Percentiles rank a stretch among this genome's conserved stretches.
phyloP scores from a whole-genome alignment of 441 rosid genomes.

The Hura crepitans region DNA sequence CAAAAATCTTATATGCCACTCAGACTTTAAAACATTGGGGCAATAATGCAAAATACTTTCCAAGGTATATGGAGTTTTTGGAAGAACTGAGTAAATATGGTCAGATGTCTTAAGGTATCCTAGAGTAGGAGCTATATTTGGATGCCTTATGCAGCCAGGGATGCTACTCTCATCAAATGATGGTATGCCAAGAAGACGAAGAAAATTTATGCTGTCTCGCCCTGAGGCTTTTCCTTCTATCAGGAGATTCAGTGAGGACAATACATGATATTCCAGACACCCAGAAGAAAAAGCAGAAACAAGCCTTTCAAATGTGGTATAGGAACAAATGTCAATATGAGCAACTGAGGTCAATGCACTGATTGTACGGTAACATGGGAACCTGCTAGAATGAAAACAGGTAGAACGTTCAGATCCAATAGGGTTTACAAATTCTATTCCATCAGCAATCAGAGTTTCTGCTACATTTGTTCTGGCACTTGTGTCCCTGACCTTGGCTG shows the following conservation, averaged over 20 bases:
- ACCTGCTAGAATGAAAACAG: slow-evolving; percentile 40
- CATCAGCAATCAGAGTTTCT: slow-evolving; percentile 20
- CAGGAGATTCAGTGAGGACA: slow-evolving; percentile 54
- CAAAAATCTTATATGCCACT: slow-evolving; percentile 68
- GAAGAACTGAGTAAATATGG: slow-evolving; percentile 55
- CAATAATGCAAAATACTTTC: slow-evolving; percentile 72
- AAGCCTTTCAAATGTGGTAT: slow-evolving; percentile 43
- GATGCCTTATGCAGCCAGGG: slow-evolving; percentile 74
- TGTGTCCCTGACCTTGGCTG: slow-evolving; percentile 15
- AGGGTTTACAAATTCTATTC: slow-evolving; percentile 23
- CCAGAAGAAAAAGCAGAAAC: slow-evolving; percentile 52
- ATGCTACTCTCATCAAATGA: slow-evolving; percentile 43
- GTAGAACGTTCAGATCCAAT: slow-evolving; percentile 31
- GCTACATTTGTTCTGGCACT: slow-evolving; percentile 13
- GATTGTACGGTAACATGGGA: slow-evolving; percentile 46
- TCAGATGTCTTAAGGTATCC: slow-evolving; percentile 53
- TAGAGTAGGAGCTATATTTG: slow-evolving; percentile 67
- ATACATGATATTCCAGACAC: slow-evolving; percentile 56
- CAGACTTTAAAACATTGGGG: slow-evolving; percentile 60
- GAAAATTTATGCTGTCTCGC: slow-evolving; percentile 50
- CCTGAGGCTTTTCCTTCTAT: slow-evolving; percentile 71
- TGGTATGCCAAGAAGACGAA: slow-evolving; percentile 62
- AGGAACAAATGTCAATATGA: slow-evolving; percentile 42
- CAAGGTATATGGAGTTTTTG: slow-evolving; percentile 66
- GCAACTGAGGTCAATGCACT: slow-evolving; percentile 66